phyloP scores from a whole-genome alignment of 768 basidiomycete genomes.

The Kwoniella sp. region DNA sequence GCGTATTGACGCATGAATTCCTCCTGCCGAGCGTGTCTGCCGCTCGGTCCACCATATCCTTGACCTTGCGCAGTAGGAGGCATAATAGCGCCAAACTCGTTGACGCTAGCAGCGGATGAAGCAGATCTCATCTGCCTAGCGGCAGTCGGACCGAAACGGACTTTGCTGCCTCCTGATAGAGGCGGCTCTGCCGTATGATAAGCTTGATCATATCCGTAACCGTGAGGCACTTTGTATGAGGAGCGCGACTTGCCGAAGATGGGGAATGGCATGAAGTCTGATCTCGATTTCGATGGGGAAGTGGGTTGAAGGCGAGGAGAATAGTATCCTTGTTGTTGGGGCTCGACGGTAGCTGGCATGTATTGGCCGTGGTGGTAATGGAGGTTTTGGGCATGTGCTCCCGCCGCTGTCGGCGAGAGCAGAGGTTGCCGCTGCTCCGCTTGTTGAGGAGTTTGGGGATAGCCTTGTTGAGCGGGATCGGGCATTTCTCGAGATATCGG shows the following conservation, averaged over 20 bases:
- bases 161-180: slow-evolving; percentile 4
- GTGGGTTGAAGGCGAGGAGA: slow-evolving; percentile 16
- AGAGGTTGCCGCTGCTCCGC: slow-evolving; percentile 16
- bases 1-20: slow-evolving; percentile 7
- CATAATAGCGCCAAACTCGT: slow-evolving; percentile 5
- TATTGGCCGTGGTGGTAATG: background rate
- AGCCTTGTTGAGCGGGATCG: background rate
- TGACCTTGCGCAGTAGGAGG: background rate
- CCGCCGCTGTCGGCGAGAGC: background rate
- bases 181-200: background rate
- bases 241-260: background rate
- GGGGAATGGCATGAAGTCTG: slow-evolving; percentile 1
- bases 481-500: slow-evolving; percentile 7
- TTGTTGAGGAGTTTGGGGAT: background rate
- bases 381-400: background rate
- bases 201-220: background rate
- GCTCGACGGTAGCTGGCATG: slow-evolving; percentile 11
- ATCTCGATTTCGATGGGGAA: slow-evolving; percentile 6
- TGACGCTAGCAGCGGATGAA: background rate
- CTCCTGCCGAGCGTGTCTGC: slow-evolving; percentile 12
- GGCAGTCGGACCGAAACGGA: slow-evolving; percentile 11
- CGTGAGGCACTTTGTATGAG: background rate
- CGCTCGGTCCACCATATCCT: slow-evolving; percentile 7
- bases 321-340: slow-evolving; percentile 16
- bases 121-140: slow-evolving; percentile 9